A percentile compares a stretch with the other conserved stretches of the same genome.
These are phyloP conservation scores for Neolecta irregularis DNA, from an alignment of 1,139 yeast genomes.

Conservation along the genomic window DNA sequence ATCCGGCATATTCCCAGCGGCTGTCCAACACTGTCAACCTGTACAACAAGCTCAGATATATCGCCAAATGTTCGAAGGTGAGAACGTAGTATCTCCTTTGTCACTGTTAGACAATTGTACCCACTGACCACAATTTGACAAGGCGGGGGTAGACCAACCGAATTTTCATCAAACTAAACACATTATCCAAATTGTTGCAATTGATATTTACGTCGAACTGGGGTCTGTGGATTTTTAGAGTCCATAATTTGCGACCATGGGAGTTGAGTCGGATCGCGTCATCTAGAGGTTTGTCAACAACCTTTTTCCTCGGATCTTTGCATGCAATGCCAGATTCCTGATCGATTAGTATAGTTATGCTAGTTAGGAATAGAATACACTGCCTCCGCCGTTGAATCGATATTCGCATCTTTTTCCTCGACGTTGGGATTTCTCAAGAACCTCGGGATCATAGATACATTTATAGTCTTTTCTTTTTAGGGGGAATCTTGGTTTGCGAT, in stretches of 20 bases:
- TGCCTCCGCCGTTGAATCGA: slow-evolving; percentile 10
- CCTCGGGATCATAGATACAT: slow-evolving; percentile 13
- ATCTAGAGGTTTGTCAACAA: no score
- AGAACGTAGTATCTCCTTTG: slow-evolving; percentile 29
- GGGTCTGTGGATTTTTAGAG: slow-evolving; percentile 18
- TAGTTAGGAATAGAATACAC: slow-evolving; percentile 2
- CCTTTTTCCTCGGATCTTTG: slow-evolving; percentile 23
- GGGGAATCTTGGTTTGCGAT: background rate
- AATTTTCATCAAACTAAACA: slow-evolving; percentile 42
- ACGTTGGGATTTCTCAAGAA: slow-evolving; percentile 6
- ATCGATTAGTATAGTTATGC: slow-evolving; percentile 14
- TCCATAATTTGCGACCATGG: slow-evolving; percentile 9
- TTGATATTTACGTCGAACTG: no score
- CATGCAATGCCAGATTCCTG: slow-evolving; percentile 7
- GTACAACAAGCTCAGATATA: slow-evolving; percentile 39
- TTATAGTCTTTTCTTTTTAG: slow-evolving; percentile 8
- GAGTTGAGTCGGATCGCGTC: no score
- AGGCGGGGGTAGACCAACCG: slow-evolving; percentile 64
- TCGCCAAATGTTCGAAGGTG: slow-evolving; percentile 53
- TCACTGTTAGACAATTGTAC: slow-evolving; percentile 35
- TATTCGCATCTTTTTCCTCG: slow-evolving; percentile 7
- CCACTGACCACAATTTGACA: slow-evolving; percentile 58
- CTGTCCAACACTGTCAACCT: slow-evolving; percentile 62
- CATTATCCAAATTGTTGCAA: no score
- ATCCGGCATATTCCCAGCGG: slow-evolving; percentile 63